These are phyloP conservation scores for Cucurbita moschata DNA, from an alignment of 306 rosid species.

Conservation along the genomic window DNA sequence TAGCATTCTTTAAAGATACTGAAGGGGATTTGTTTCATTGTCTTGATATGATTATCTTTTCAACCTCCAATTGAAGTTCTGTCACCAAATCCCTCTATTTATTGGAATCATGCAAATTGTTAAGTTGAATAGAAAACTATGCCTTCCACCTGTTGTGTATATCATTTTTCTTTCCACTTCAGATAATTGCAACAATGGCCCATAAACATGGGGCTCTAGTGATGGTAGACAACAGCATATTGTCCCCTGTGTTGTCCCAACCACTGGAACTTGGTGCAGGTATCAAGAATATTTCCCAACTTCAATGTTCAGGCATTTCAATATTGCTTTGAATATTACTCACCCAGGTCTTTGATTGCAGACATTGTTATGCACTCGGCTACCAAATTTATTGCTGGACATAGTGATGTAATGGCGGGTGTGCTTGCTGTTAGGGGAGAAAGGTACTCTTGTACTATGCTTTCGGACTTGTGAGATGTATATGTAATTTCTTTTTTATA, in stretches of 20 bases:
- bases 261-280: slow-evolving; percentile 97
- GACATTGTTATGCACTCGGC: slow-evolving; percentile 93
- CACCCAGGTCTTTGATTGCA: slow-evolving; percentile 18
- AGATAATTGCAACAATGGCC: slow-evolving; percentile 71
- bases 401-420: slow-evolving; percentile 88
- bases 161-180: slow-evolving; percentile 5
- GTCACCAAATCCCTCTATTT: neutral
- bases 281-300: slow-evolving; percentile 18
- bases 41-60: neutral
- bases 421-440: slow-evolving; percentile 79
- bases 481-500: neutral
- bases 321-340: neutral
- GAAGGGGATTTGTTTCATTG: neutral
- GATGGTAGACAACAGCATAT: slow-evolving; percentile 84
- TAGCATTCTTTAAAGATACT: neutral
- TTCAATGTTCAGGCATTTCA: neutral
- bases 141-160: neutral
- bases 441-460: slow-evolving; percentile 34
- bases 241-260: slow-evolving; percentile 81
- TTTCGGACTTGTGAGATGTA: slow-evolving; percentile 7
- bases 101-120: neutral
- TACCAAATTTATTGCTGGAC: slow-evolving; percentile 87
- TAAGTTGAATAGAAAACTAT: neutral
- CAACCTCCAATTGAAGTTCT: neutral
- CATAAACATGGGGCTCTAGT: slow-evolving; percentile 68